phyloP scores from a whole-genome alignment of 176 grass and related monocot species.

The Olyra latifolia region DNA sequence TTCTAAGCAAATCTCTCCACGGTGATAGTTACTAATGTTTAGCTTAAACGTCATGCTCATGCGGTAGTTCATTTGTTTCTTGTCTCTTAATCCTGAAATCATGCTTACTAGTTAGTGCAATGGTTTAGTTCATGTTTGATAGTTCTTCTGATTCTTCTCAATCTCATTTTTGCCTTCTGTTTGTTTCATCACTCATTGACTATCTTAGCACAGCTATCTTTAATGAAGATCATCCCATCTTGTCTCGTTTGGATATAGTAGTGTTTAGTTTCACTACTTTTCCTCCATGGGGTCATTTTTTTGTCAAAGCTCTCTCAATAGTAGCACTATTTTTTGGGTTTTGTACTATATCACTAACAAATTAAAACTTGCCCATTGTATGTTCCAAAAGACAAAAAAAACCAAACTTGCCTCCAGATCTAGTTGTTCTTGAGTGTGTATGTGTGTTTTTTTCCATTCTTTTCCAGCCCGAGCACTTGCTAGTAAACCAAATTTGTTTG shows the following conservation, averaged over 20 bases:
- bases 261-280: conserved; percentile 10
- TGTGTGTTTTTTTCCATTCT: no score
- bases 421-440: no score
- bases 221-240: background rate
- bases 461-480: no score
- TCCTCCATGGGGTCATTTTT: conserved; percentile 8
- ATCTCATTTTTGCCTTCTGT: no score
- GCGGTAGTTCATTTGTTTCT: background rate
- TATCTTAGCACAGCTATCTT: background rate
- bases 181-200: background rate
- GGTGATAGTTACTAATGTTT: conserved; percentile 29
- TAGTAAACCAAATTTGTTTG: no score
- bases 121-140: background rate
- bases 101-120: background rate
- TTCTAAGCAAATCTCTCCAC: conserved; percentile 21
- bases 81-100: background rate
- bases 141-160: background rate
- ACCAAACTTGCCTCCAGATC: no score
- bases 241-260: conserved; percentile 9
- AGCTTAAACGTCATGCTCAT: background rate
- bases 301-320: background rate
- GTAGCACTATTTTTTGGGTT: background rate
- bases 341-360: background rate
- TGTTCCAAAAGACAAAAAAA: background rate
- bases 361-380: background rate